Evolutionary conservation across 805 yeast species (phyloP), one percentile per base, ranked within the genome.

Genomic region (Hanseniaspora lachancei): DNA sequence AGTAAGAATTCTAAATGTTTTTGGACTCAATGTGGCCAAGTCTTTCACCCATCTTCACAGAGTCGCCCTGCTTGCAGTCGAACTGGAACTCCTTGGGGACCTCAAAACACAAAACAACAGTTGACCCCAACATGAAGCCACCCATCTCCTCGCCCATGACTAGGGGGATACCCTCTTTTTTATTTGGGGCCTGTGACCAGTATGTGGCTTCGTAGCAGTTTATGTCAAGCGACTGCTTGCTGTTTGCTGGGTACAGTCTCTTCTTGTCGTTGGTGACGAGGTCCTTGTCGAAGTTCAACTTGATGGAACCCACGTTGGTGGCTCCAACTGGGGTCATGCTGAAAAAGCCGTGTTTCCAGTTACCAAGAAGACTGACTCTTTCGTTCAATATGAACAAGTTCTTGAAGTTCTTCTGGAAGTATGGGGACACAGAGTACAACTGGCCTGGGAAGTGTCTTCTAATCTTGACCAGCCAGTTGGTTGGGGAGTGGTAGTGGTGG

Each of bases 251-350:
- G 12, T 16, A 27, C 32, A 58, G 58, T 42, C 60, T 58, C 51
- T 64, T 81, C 47, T 77, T 75, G 35, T 80, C 82, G 68, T 93
- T 93, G 15, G 99, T 93, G 40, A 83, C 77, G 64, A 93, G 77
- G 64, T 86, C 89, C 70, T 84, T 83, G 70, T 93, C 99, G 64
- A 93, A 93, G 66, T 89, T 88, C 61, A 93, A 77, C 58, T 84
- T 82, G 61, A 93, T 93, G 63, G 95, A 84, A 6, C 99, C 99
- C 34, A 93, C 99, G 70, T 93, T 93, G 2, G 98, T 93, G 24
- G 99, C 99, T 15, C 99, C 99, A 13, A 93, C 98, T 0, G 99
- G 97, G 0, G 96, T 91, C 99, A 93, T 93, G 60, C 95, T 84
- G 72, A 93, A 93, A 63, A 93, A 93, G 0, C 99, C 99, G 67